Evolutionary conservation across 768 basidiomycete species (phyloP), one percentile per base, ranked within the genome.

Genomic region (Kwoniella newhampshirensis): DNA sequence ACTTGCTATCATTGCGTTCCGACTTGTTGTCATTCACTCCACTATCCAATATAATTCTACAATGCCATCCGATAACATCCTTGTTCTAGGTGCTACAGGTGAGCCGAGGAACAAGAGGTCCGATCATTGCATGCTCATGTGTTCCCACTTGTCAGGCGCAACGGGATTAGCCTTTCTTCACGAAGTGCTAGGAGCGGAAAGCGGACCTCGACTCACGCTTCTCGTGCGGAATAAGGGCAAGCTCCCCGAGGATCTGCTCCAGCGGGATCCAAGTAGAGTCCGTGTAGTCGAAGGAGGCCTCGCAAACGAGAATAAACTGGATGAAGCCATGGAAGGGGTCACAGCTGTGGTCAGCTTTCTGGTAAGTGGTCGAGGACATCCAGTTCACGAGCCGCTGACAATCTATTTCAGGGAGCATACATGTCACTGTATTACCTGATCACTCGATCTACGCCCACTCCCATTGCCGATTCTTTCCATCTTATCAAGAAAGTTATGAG

Each of bases 401-500:
- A 26, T 41, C 15, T 21, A n/a, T 25, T 23, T 18, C n/a, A 55
- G 54, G 54, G 54, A 2, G 45, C 54, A 13, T 55, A 55, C 18
- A 35, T 36, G 30, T 47, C 54, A 13, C 32, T 55, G 3, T 27
- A n/a, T n/a, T 45, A 48, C 25, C 37, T 55, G 13, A 13, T 55
- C 32, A 47, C 54, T 17, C 32, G 54, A 17, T n/a, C 21, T 0
- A 48, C 17, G 21, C 54, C 54, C 5, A 55, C 54, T 8, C 54
- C 54, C 17, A 55, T 55, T 18, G 54, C 45, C 0, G 45, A 55
- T 21, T 55, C 54, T 0, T 40, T 55, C 36, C 37, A 26, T 8
- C 13, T 55, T 2, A 41, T 55, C 54, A 55, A 55, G 37, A 20
- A 13, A 11, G 45, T 55, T 11, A 55, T 55, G 54, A 37, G 48